A percentile compares a stretch with the other conserved stretches of the same genome.
These are phyloP conservation scores for Aspergillus phoenicis DNA, from an alignment of 2,329 filamentous ascomycete species.

Conservation along the genomic window DNA sequence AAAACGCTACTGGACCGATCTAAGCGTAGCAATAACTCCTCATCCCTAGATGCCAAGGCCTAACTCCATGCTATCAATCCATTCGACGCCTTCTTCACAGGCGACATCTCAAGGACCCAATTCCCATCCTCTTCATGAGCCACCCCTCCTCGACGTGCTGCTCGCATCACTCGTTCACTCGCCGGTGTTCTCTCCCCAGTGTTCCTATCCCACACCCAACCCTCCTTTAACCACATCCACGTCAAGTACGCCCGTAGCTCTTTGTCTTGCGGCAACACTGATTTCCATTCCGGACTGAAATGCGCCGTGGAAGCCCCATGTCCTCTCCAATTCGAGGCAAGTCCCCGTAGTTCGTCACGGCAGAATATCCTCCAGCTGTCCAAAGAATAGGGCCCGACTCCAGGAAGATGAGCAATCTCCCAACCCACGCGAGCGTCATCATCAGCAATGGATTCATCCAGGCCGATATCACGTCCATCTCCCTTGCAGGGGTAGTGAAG, in stretches of 20 bases:
- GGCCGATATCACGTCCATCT: slow-evolving; percentile 53
- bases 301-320: slow-evolving; percentile 45
- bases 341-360: slow-evolving; percentile 71
- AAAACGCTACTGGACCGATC: not conserved
- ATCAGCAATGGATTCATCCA: slow-evolving; percentile 52
- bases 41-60: not conserved
- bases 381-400: slow-evolving; percentile 74
- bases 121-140: slow-evolving; percentile 46
- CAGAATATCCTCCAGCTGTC: slow-evolving; percentile 96
- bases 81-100: slow-evolving; percentile 34
- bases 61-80: slow-evolving; percentile 21
- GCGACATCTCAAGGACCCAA: slow-evolving; percentile 41
- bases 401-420: slow-evolving; percentile 84
- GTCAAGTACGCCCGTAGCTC: slow-evolving; percentile 82
- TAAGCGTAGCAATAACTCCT: not conserved
- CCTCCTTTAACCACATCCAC: slow-evolving; percentile 91
- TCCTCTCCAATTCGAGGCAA: slow-evolving; percentile 68
- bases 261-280: slow-evolving; percentile 80
- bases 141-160: slow-evolving; percentile 44
- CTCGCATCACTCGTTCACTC: slow-evolving; percentile 41
- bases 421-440: slow-evolving; percentile 61
- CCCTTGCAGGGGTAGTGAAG: slow-evolving; percentile 57
- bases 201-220: slow-evolving; percentile 75
- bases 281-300: slow-evolving; percentile 89
- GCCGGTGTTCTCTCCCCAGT: slow-evolving; percentile 60